Evolutionary conservation across 202 grass and related monocot species (phyloP).

Genomic region (Carex sylvatica): DNA sequence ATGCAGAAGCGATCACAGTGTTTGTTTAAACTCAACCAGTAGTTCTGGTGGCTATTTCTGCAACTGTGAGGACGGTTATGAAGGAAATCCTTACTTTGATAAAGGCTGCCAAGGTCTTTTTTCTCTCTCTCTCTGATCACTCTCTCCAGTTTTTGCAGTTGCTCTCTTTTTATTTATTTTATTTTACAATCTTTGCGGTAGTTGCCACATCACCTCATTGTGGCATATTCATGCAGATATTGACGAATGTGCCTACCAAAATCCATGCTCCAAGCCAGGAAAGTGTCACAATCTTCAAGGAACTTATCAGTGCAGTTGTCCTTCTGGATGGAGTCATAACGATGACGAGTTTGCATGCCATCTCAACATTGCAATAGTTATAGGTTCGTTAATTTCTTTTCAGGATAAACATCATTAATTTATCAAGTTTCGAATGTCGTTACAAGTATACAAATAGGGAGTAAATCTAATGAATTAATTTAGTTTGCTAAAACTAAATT

Average conservation of each 20-base stretch:
- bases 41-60: slow-evolving; percentile 39
- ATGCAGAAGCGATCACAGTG: too few relatives aligned
- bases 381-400: not conserved
- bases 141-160: too few relatives aligned
- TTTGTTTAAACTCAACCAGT: slow-evolving; percentile 30
- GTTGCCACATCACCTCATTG: not conserved
- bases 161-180: too few relatives aligned
- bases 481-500: too few relatives aligned
- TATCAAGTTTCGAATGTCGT: not conserved
- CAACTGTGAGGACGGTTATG: slow-evolving; percentile 53
- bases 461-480: too few relatives aligned
- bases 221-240: not conserved
- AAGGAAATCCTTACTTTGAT: slow-evolving; percentile 55
- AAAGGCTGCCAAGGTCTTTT: slow-evolving; percentile 43
- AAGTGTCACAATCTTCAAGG: not conserved
- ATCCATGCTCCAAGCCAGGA: too few relatives aligned
- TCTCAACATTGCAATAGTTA: not conserved
- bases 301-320: not conserved
- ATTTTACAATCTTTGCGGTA: too few relatives aligned
- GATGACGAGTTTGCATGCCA: not conserved
- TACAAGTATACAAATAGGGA: not conserved
- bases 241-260: too few relatives aligned
- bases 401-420: too few relatives aligned
- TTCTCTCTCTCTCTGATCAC: not conserved
- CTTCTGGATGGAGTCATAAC: not conserved